These are phyloP conservation scores for Sugiyamaella floridensis DNA, from an alignment of 805 yeast genomes.

Conservation along the genomic window DNA sequence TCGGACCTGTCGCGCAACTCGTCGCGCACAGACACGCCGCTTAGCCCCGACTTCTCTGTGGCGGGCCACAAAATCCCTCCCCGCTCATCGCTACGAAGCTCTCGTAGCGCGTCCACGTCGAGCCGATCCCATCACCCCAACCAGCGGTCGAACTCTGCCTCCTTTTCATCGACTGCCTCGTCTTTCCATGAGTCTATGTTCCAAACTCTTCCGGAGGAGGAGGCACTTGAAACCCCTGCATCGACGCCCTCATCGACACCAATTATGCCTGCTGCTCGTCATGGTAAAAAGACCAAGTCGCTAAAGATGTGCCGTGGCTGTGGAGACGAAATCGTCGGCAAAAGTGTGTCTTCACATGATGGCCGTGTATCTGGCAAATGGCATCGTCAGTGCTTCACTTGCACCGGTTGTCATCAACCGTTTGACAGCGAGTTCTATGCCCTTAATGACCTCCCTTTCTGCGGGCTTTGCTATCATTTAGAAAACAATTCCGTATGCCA, in stretches of 20 bases:
- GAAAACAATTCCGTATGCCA: slow-evolving; percentile 70
- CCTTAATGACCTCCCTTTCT: slow-evolving; percentile 70
- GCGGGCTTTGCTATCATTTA: slow-evolving; percentile 69
- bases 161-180: slow-evolving; percentile 4
- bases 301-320: slow-evolving; percentile 61
- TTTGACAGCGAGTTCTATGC: slow-evolving; percentile 48
- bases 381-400: slow-evolving; percentile 83
- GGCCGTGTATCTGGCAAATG: slow-evolving; percentile 68
- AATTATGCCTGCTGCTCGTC: neutral
- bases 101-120: slow-evolving; percentile 1
- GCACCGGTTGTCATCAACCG: slow-evolving; percentile 57
- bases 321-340: slow-evolving; percentile 44
- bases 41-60: neutral
- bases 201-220: neutral
- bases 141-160: neutral
- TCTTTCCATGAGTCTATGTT: slow-evolving; percentile 4
- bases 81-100: neutral
- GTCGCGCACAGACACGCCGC: neutral
- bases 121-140: neutral
- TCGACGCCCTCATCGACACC: neutral
- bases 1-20: neutral
- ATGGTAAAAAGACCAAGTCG: neutral
- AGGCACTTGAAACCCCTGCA: neutral
- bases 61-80: neutral
- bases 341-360: slow-evolving; percentile 76